Conservation (phyloP, 2,329 filamentous ascomycete species). For the Penicillium sp. region DNA sequence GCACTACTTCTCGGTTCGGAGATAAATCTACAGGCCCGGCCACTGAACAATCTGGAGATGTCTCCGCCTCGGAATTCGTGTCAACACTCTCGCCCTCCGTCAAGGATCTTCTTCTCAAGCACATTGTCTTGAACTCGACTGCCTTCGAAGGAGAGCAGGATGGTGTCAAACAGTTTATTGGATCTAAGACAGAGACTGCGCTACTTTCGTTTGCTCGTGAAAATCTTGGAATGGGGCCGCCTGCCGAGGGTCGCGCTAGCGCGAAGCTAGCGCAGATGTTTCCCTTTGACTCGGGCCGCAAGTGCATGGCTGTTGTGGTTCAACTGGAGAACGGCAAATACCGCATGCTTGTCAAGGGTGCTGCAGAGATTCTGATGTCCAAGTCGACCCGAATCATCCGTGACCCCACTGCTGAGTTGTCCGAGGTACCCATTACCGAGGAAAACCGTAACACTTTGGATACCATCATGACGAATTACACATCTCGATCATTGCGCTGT, state of each 20-base stretch:
- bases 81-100: constrained; percentile 52
- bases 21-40: constrained; percentile 36
- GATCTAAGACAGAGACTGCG: constrained; percentile 77
- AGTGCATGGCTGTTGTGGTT: constrained; percentile 68
- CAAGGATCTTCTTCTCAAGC: constrained; percentile 61
- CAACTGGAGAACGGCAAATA: constrained; percentile 57
- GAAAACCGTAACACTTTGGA: constrained; percentile 62
- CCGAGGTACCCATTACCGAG: constrained; percentile 53
- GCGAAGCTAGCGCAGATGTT: constrained; percentile 55
- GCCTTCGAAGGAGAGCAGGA: constrained; percentile 67
- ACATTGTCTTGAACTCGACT: constrained; percentile 68
- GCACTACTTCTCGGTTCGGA: constrained; percentile 47
- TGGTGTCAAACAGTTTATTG: constrained; percentile 63
- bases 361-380: constrained; percentile 51
- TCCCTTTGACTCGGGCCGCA: constrained; percentile 64
- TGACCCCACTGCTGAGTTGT: constrained; percentile 61
- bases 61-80: constrained; percentile 57
- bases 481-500: constrained; percentile 75
- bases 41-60: constrained; percentile 43
- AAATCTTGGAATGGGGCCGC: constrained; percentile 62
- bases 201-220: constrained; percentile 69
- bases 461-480: constrained; percentile 73
- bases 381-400: constrained; percentile 55
- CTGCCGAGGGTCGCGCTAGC: constrained; percentile 64
- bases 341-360: constrained; percentile 57